These are phyloP conservation scores for Lachnellula cervina DNA, from an alignment of 2,329 filamentous ascomycete genomes.

Conservation along the genomic window DNA sequence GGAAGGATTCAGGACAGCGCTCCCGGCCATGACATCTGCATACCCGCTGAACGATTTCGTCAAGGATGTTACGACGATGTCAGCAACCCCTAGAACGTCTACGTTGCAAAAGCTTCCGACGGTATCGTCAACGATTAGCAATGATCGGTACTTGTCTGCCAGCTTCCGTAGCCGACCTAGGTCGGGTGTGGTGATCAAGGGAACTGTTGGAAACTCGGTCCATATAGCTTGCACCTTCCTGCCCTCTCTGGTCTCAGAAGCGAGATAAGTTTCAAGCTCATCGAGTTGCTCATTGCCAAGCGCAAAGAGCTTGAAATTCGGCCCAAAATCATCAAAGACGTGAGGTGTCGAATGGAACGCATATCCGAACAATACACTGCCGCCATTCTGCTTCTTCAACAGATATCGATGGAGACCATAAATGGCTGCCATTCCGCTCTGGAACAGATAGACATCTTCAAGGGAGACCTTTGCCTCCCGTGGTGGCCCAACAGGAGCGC, in stretches of 20 bases:
- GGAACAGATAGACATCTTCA: constrained; percentile 48
- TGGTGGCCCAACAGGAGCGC: constrained; percentile 30
- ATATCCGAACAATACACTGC: constrained; percentile 44
- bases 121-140: constrained; percentile 36
- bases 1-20: constrained; percentile 44
- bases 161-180: constrained; percentile 36
- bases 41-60: constrained; percentile 57
- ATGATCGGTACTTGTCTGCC: constrained; percentile 33
- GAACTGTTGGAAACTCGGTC: constrained; percentile 48
- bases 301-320: constrained; percentile 44
- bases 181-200: constrained; percentile 39
- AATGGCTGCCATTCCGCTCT: constrained; percentile 51
- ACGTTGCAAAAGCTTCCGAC: constrained; percentile 35
- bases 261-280: constrained; percentile 42
- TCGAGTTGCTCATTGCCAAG: constrained; percentile 39
- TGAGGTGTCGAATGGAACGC: constrained; percentile 47
- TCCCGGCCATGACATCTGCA: constrained; percentile 51
- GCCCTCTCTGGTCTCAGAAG: constrained; percentile 27
- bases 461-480: constrained; percentile 11
- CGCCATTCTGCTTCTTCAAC: constrained; percentile 31
- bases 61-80: constrained; percentile 47
- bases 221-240: constrained; percentile 42
- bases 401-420: constrained; percentile 40
- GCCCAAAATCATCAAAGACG: constrained; percentile 40
- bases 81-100: constrained; percentile 43